These are phyloP conservation scores for Peribolospora baueri DNA, from an alignment of 768 basidiomycete genomes.

Conservation along the genomic window DNA sequence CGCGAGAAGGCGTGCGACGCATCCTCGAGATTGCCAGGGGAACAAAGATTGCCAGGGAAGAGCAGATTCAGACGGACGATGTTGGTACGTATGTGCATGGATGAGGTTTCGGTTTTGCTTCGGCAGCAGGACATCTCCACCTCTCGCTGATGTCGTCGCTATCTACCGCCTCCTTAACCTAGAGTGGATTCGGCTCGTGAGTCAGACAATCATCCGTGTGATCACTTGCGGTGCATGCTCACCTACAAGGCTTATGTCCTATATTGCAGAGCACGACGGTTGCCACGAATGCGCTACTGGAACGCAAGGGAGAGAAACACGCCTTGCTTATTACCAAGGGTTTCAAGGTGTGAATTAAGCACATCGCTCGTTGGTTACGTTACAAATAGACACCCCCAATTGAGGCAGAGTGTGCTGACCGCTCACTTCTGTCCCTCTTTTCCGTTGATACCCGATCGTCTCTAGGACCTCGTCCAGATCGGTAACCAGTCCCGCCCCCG, in stretches of 20 bases:
- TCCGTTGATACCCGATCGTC: background rate
- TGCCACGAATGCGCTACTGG: constrained; percentile 82
- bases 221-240: background rate
- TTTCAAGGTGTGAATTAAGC: constrained; percentile 29
- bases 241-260: background rate
- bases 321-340: constrained; percentile 76
- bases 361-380: background rate
- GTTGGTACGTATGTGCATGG: constrained; percentile 1
- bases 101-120: no score
- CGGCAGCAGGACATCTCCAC: no score
- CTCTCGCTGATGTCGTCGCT: background rate
- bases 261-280: constrained; percentile 39
- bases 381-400: background rate
- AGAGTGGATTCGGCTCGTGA: background rate
- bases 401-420: background rate
- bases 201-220: background rate
- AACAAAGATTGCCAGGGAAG: constrained; percentile 33
- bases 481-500: constrained; percentile 84
- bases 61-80: constrained; percentile 4
- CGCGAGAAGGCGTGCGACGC: constrained; percentile 75
- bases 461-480: constrained; percentile 55
- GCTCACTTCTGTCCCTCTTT: background rate
- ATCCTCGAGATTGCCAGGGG: constrained; percentile 57
- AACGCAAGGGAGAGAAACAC: constrained; percentile 78
- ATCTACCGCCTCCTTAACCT: background rate